Percentiles rank a stretch among this genome's conserved stretches.
Evolutionary conservation across 139 green algal genomes (phyloP).

Genomic region (Protoeuglena noctilucae): DNA sequence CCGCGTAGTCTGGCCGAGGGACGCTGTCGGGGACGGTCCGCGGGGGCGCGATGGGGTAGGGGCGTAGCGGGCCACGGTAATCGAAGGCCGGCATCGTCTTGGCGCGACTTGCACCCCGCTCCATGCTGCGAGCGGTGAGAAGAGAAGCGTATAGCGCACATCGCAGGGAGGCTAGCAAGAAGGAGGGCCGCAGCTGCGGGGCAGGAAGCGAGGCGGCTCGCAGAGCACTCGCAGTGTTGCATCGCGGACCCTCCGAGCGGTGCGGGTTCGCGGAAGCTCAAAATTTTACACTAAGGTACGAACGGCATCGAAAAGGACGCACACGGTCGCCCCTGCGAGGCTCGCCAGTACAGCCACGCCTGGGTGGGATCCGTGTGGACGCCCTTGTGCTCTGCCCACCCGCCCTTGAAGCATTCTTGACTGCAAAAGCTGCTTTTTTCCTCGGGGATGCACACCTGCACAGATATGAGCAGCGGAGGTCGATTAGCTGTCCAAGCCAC

Average conservation of each 20-base stretch:
- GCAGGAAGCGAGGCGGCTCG: neutral
- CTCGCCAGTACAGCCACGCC: constrained; percentile 58
- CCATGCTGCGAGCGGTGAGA: too few species aligned
- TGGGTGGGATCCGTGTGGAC: constrained; percentile 37
- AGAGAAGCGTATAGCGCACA: too few species aligned
- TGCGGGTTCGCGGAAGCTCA: neutral
- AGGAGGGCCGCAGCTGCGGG: neutral
- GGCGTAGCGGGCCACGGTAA: constrained; percentile 75
- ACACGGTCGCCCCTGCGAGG: too few species aligned
- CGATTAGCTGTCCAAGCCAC: too few species aligned
- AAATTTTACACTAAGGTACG: too few species aligned
- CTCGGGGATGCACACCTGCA: too few species aligned
- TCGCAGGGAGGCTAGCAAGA: neutral
- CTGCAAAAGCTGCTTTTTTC: constrained; percentile 63
- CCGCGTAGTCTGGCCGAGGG: constrained; percentile 20
- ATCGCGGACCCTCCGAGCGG: neutral
- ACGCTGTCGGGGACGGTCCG: constrained; percentile 34
- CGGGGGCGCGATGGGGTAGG: constrained; percentile 42
- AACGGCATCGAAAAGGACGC: too few species aligned
- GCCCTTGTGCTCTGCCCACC: constrained; percentile 63
- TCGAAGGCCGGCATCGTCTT: constrained; percentile 48
- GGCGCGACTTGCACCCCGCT: constrained; percentile 18
- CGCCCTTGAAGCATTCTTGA: constrained; percentile 92
- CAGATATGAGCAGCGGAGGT: too few species aligned
- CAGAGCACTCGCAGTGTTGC: neutral